Conservation (phyloP, 495 filamentous ascomycete species). For the Lindgomyces ingoldianus region DNA sequence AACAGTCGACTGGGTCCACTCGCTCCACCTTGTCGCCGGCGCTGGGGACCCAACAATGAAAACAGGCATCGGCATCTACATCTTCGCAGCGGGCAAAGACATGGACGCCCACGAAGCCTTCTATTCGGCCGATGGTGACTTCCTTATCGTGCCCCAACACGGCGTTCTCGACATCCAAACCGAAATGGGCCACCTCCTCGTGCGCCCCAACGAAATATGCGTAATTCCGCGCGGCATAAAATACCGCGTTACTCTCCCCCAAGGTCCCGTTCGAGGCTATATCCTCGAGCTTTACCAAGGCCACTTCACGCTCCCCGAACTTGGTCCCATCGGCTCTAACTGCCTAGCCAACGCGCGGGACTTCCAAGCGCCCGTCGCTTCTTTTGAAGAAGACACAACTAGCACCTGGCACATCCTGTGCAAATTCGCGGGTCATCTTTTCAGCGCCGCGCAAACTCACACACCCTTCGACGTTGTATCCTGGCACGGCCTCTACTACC, state of each 20-base stretch:
- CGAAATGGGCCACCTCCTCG: constrained; percentile 77
- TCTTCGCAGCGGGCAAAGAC: constrained; percentile 77
- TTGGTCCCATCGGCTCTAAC: constrained; percentile 87
- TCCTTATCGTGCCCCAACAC: constrained; percentile 81
- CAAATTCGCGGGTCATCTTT: constrained; percentile 81
- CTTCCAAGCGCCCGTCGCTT: constrained; percentile 80
- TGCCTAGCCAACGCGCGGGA: constrained; percentile 85
- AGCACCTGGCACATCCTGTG: constrained; percentile 62
- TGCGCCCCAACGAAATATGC: constrained; percentile 85
- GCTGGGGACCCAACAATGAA: constrained; percentile 83
- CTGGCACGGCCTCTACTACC: constrained; percentile 80
- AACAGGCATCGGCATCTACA: constrained; percentile 74
- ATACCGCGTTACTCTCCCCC: constrained; percentile 69
- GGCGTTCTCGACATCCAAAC: constrained; percentile 84
- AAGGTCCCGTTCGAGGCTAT: constrained; percentile 74
- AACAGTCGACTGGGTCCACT: constrained; percentile 75
- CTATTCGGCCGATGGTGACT: constrained; percentile 89
- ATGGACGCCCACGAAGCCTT: constrained; percentile 74
- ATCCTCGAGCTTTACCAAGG: constrained; percentile 84
- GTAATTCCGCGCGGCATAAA: constrained; percentile 84
- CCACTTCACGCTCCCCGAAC: constrained; percentile 81
- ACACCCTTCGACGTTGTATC: constrained; percentile 82
- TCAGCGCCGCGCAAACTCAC: constrained; percentile 69
- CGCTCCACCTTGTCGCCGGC: constrained; percentile 74
- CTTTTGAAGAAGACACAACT: constrained; percentile 64